Conservation (phyloP, 2,329 filamentous ascomycete genomes). For the Scopulariopsis brevicaulis region DNA sequence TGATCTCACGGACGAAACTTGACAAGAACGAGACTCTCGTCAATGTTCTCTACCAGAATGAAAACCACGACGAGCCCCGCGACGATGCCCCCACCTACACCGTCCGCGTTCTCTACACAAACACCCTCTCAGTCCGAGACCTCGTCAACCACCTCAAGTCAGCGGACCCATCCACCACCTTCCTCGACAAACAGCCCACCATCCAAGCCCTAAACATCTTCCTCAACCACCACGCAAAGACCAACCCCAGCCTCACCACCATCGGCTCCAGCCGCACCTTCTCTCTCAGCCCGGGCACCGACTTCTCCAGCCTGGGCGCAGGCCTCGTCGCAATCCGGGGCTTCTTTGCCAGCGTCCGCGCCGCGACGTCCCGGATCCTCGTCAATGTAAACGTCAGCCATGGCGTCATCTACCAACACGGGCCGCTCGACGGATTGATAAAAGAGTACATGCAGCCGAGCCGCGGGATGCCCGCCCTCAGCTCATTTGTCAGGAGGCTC, state of each 20-base stretch:
- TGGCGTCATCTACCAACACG: conserved; percentile 29
- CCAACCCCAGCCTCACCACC: conserved; percentile 21
- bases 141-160: conserved; percentile 16
- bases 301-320: conserved; percentile 10
- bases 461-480: conserved; percentile 10
- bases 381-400: conserved; percentile 45
- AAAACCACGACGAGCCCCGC: conserved; percentile 16
- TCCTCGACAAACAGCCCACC: conserved; percentile 7
- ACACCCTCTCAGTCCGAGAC: conserved; percentile 11
- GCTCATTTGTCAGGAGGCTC: conserved; percentile 24
- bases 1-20: conserved; percentile 16
- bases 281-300: conserved; percentile 12
- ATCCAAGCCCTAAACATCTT: conserved; percentile 37
- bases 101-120: conserved; percentile 13
- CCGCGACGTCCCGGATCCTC: conserved; percentile 39
- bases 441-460: neutral
- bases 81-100: conserved; percentile 9
- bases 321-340: conserved; percentile 29
- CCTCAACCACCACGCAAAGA: conserved; percentile 30
- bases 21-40: conserved; percentile 4
- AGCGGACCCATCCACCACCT: conserved; percentile 9
- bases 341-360: conserved; percentile 42
- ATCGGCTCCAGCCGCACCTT: conserved; percentile 39
- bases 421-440: conserved; percentile 12
- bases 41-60: conserved; percentile 13